phyloP scores from a whole-genome alignment of 257 asterid species.

The Jasminum sambac region DNA sequence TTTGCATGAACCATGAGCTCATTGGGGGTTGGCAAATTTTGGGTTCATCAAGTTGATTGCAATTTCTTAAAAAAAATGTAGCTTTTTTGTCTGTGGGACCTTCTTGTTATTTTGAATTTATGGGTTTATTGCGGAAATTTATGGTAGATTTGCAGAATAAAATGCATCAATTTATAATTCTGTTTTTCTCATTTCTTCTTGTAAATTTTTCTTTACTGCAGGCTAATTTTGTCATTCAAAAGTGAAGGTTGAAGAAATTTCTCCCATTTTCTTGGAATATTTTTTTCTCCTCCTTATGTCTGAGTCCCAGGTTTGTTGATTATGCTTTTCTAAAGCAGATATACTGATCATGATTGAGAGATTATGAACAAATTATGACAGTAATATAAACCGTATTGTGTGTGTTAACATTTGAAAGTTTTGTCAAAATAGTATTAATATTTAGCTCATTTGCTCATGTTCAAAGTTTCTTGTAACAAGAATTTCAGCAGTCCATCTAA shows the following conservation, averaged over 20 bases:
- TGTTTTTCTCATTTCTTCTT: background rate
- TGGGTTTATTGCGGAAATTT: background rate
- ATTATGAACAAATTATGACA: background rate
- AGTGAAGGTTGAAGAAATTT: conserved; percentile 18
- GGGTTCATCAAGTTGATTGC: conserved; percentile 7
- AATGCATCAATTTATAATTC: background rate
- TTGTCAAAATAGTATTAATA: too few species aligned
- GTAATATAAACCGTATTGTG: background rate
- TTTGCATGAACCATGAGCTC: conserved; percentile 19
- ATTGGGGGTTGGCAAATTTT: background rate
- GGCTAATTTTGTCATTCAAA: conserved; percentile 19
- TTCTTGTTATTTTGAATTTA: background rate
- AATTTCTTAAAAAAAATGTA: background rate
- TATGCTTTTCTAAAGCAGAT: background rate
- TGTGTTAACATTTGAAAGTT: too few species aligned
- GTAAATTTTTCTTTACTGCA: conserved; percentile 20
- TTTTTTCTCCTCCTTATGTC: conserved; percentile 18
- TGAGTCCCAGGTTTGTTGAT: conserved; percentile 33
- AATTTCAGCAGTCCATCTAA: too few species aligned
- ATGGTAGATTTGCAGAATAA: conserved; percentile 7
- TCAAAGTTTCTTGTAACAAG: too few species aligned
- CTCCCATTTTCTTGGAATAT: conserved; percentile 9
- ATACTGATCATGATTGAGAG: background rate
- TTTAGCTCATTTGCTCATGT: too few species aligned
- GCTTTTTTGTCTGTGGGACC: background rate